Evolutionary conservation across 2,329 filamentous ascomycete species (phyloP).

Genomic region (Microascus cirrosus): DNA sequence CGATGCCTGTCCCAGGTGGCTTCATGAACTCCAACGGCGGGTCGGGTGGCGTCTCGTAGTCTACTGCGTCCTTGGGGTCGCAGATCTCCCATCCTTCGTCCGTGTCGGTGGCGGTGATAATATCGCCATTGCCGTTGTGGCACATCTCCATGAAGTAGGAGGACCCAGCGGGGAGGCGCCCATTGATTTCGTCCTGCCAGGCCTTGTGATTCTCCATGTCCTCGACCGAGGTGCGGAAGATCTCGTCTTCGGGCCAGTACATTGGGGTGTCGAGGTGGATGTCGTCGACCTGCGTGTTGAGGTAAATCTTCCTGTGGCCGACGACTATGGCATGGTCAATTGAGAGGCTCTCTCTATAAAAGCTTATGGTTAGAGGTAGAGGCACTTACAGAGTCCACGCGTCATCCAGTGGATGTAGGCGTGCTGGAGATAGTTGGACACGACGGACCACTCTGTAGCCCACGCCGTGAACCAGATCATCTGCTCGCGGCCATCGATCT

Average conservation of each 20-base stretch:
- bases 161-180: conserved; percentile 37
- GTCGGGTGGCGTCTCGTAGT: conserved; percentile 30
- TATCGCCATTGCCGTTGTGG: conserved; percentile 34
- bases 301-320: conserved; percentile 40
- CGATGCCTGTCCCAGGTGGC: conserved; percentile 35
- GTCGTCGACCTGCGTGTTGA: conserved; percentile 50
- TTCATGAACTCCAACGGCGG: conserved; percentile 32
- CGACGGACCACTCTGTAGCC: conserved; percentile 27
- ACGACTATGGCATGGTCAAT: conserved; percentile 17
- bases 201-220: conserved; percentile 35
- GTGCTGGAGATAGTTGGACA: conserved; percentile 49
- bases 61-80: conserved; percentile 25
- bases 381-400: conserved; percentile 31
- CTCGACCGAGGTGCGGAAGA: conserved; percentile 34
- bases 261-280: conserved; percentile 45
- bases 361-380: conserved; percentile 6
- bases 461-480: conserved; percentile 51
- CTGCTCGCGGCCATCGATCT: conserved; percentile 40
- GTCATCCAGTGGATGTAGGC: conserved; percentile 53
- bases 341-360: neutral
- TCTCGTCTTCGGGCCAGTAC: conserved; percentile 27
- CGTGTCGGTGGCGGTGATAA: conserved; percentile 40
- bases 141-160: conserved; percentile 40
- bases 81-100: conserved; percentile 32
- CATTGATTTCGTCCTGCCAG: conserved; percentile 29